Evolutionary conservation across 2,329 filamentous ascomycete species (phyloP), one percentile per base, ranked within the genome.

Genomic region (Stachybotrys chlorohalonatus): DNA sequence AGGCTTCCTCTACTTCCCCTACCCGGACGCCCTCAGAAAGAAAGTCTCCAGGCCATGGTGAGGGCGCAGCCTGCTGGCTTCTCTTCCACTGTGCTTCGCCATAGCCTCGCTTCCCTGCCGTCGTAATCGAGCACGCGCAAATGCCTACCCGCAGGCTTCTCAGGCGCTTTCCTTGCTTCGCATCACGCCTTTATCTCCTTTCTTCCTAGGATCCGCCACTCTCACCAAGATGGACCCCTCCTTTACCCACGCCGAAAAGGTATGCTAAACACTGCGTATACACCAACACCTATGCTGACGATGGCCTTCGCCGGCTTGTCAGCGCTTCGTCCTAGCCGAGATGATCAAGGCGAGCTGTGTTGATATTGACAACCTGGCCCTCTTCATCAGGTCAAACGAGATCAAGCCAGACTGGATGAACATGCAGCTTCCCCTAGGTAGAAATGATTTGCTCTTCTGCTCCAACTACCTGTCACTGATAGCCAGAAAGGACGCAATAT

Each of bases 251-350:
- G 50, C 32, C 15, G 50, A 52, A 42, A 52, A 52, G 50, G 50
- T 52, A 45, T 24, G 50, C 16, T 39, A 30, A 7, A n/a, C 11
- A 42, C 36, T 13, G 36, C 36, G 36, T 42, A 42, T 24, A 15
- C n/a, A 16, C 6, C n/a, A 16, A 42, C 3, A 5, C n/a, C 5
- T 45, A 16, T 42, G 36, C 50, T 52, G 17, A 52, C 46, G 11
- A 16, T 24, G 1, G 32, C 16, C 13, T 6, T 36, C 31, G 13
- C 15, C 46, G 46, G 7, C 11, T 42, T 9, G 7, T 4, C 32
- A 83, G 80, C 78, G 79, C 58, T 81, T 81, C 63, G 69, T 83
- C 57, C 73, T 83, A 54, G 77, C 74, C 55, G 80, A 83, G 66
- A 78, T 82, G 61, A 77, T 83, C 66, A 83, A 82, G 61, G 73